Conservation (phyloP, 176 grass and related monocot genomes). For the Poa pratensis region DNA sequence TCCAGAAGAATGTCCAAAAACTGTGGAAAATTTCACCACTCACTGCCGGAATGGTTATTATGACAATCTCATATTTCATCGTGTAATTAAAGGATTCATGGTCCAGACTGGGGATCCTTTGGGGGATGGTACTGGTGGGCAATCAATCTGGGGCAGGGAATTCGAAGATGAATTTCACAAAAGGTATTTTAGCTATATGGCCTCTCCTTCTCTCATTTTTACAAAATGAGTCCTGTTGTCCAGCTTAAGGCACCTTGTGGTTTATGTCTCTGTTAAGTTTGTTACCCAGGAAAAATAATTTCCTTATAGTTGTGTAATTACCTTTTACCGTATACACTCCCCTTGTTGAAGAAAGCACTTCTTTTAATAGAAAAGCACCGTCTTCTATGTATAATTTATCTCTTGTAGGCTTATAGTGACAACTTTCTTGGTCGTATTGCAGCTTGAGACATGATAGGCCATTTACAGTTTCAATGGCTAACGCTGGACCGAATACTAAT, state of each 20-base stretch:
- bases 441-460: constrained; percentile 98
- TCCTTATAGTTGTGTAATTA: constrained; percentile 19
- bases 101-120: constrained; percentile 97
- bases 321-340: background rate
- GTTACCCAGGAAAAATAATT: background rate
- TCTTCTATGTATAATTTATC: background rate
- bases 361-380: background rate
- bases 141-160: constrained; percentile 98
- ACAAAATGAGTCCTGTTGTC: constrained; percentile 15
- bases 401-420: constrained; percentile 2
- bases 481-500: constrained; percentile 95
- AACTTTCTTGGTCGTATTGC: constrained; percentile 39
- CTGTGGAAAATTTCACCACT: constrained; percentile 98
- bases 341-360: background rate
- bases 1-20: constrained; percentile 99
- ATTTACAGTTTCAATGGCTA: constrained; percentile 98
- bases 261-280: background rate
- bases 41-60: constrained; percentile 98
- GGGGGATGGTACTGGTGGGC: constrained; percentile 96
- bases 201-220: background rate
- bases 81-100: constrained; percentile 99
- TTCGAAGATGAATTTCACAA: constrained; percentile 99
- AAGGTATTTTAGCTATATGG: constrained; percentile 53
- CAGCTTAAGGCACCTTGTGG: constrained; percentile 33
- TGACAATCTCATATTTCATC: constrained; percentile 97